These are phyloP conservation scores for Abelmoschus esculentus DNA, from an alignment of 345 rosid species.

Conservation along the genomic window DNA sequence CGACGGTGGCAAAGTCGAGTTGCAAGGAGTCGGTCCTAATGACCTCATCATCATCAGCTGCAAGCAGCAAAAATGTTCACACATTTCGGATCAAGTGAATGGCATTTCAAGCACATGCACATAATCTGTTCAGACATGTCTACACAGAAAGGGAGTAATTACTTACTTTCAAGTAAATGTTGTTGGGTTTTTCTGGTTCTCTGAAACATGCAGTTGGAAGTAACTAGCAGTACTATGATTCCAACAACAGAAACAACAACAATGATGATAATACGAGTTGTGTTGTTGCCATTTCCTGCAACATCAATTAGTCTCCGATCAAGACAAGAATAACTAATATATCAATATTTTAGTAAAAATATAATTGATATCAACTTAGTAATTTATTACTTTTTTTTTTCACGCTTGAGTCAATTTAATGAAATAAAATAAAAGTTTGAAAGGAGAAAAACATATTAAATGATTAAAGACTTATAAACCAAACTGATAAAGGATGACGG, in stretches of 20 bases:
- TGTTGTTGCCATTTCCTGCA: constrained; percentile 8
- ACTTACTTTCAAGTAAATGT: not conserved
- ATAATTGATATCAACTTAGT: too few relatives aligned
- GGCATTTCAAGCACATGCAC: too few relatives aligned
- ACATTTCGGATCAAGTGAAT: not conserved
- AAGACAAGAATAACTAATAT: too few relatives aligned
- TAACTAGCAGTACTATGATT: not conserved
- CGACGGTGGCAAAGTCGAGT: constrained; percentile 13
- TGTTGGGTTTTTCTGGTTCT: not conserved
- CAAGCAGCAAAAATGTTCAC: not conserved
- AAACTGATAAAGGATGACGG: too few relatives aligned
- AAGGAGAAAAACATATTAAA: too few relatives aligned
- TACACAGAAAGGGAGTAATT: too few relatives aligned
- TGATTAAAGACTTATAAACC: too few relatives aligned
- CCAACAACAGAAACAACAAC: constrained; percentile 8
- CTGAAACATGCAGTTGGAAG: constrained; percentile 2
- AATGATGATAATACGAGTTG: not conserved
- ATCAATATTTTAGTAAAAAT: too few relatives aligned
- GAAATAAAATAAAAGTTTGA: too few relatives aligned
- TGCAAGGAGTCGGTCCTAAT: constrained; percentile 8
- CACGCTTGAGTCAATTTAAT: too few relatives aligned
- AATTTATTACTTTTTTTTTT: too few relatives aligned
- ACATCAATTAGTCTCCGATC: not conserved
- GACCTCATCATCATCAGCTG: not conserved
- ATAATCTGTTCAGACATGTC: too few relatives aligned